phyloP scores from a whole-genome alignment of 306 rosid genomes.

The Ceratonia siliqua region DNA sequence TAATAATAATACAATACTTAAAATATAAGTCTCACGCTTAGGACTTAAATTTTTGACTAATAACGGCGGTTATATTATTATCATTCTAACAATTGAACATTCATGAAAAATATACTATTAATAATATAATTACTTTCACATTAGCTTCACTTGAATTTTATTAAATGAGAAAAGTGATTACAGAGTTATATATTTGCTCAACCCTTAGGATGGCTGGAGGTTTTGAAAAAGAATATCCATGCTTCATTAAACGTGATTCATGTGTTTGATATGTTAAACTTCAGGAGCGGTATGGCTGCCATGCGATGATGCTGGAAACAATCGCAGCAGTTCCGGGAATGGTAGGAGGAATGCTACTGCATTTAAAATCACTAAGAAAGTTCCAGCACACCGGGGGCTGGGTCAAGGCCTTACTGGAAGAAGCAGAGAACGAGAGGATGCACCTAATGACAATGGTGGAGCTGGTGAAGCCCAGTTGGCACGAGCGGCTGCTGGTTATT shows the following conservation, averaged over 20 bases:
- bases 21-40: too few relatives aligned
- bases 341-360: constrained; percentile 83
- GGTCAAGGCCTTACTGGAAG: constrained; percentile 80
- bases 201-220: too few relatives aligned
- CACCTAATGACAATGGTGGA: constrained; percentile 85
- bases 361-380: constrained; percentile 61
- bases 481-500: constrained; percentile 67
- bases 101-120: too few relatives aligned
- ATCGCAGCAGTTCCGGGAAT: constrained; percentile 81
- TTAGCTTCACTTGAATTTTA: too few relatives aligned
- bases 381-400: constrained; percentile 77
- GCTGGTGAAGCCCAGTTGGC: constrained; percentile 74
- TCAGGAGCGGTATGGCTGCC: constrained; percentile 82
- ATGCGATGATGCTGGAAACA: constrained; percentile 87
- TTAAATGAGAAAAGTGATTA: too few relatives aligned
- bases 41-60: too few relatives aligned
- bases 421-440: constrained; percentile 90
- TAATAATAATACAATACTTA: too few relatives aligned
- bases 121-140: too few relatives aligned
- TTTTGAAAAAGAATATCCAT: too few relatives aligned
- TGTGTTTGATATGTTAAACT: background rate
- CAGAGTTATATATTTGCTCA: too few relatives aligned
- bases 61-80: too few relatives aligned
- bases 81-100: too few relatives aligned
- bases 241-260: background rate